Base-by-base conservation (phyloP, 805 yeast species). In the Saccharomycopsis amapae region DNA sequence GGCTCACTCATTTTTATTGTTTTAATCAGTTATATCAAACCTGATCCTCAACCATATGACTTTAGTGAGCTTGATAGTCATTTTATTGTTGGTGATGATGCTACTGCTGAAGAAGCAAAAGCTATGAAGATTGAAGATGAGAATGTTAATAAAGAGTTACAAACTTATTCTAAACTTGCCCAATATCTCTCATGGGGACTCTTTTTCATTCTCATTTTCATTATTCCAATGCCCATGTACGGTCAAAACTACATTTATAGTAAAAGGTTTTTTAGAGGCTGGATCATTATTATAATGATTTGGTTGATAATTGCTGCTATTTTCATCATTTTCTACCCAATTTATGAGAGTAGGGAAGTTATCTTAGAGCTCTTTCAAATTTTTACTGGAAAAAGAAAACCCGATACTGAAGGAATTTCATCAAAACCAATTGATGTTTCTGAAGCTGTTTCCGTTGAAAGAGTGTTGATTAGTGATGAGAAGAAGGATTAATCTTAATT, bases 1-100 rank as follows among this genome's bases (percentile, higher is more conserved):
- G 54, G 63, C 37, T 65, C 68, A 18, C 66, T 66, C 34, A 48
- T 65, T 5, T 59, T 64, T 30, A 55, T 68, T 2, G 51, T 63
- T 15, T 54, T 40, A 4, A 38, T 45, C 24, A 25, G 38, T 26
- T 41, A 25, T 15, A 36, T 59, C 31, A 56, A 55, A 38, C 61
- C 61, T 10, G 52, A 53, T 50, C 50, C 53, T 6, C 55, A 56
- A 26, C 56, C 56, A 32, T 63, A 55, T 44, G 63, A 62, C 42
- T 61, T 61, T 49, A 40, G 49, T 17, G 44, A 50, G 3, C 54
- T 61, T 41, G 59, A 57, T 46, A 48, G 54, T 2, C 49, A 58
- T 42, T 61, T 60, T 45, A 39, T 52, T 22, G 58, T 52, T 35
- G 67, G 64, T 19, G 67, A 63, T 45, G 68, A 64, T 48, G 66